Conservation (phyloP, 2,329 filamentous ascomycete genomes). For the Aspergillus ochraceoroseus region DNA sequence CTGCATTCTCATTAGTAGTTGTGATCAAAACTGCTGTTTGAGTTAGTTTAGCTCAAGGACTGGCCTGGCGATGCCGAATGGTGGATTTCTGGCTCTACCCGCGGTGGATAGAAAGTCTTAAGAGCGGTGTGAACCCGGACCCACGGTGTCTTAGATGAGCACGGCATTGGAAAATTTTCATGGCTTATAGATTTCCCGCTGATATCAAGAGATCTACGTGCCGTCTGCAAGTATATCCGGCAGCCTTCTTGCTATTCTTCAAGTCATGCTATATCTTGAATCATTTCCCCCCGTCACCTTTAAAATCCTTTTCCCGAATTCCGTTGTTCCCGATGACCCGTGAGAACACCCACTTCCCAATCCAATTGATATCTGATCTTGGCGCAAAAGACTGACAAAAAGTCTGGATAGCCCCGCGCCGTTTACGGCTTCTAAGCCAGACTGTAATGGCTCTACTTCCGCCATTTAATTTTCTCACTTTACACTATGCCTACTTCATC, state of each 20-base stretch:
- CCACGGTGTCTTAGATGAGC: too few species aligned
- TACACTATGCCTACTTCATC: conserved; percentile 66
- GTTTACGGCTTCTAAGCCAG: conserved; percentile 21
- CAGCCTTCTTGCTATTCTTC: neutral
- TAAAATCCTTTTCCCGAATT: neutral
- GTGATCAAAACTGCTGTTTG: too few species aligned
- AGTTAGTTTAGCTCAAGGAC: too few species aligned
- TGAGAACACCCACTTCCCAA: neutral
- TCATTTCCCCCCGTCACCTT: neutral
- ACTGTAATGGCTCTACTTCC: conserved; percentile 29
- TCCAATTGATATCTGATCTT: neutral
- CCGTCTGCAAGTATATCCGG: neutral
- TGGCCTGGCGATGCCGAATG: too few species aligned
- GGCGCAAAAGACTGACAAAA: conserved; percentile 5
- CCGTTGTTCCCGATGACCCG: conserved; percentile 7
- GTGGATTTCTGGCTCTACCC: too few species aligned
- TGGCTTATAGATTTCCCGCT: too few species aligned
- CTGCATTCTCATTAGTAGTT: too few species aligned
- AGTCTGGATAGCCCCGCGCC: conserved; percentile 19
- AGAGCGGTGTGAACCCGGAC: too few species aligned
- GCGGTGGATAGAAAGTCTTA: too few species aligned
- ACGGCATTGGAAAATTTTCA: too few species aligned
- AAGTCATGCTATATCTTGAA: conserved; percentile 7
- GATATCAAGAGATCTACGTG: neutral
- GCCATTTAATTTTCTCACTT: conserved; percentile 56